Conservation (phyloP, 2,329 filamentous ascomycete genomes). For the Verticillium nubilum region DNA sequence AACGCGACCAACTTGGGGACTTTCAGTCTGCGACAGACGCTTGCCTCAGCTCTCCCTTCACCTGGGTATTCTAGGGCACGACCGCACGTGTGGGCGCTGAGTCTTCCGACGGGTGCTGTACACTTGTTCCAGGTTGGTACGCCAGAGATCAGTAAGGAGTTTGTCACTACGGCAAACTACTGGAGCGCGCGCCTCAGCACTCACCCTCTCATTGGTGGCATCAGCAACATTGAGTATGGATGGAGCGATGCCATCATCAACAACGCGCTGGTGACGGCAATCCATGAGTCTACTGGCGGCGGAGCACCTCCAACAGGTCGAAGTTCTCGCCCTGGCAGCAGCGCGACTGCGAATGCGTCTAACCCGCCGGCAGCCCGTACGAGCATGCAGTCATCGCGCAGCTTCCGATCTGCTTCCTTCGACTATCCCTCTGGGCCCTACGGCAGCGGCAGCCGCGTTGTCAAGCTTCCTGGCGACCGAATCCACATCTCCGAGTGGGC, state of each 20-base stretch:
- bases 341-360: conserved; percentile 29
- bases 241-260: conserved; percentile 85
- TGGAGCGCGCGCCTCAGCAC: conserved; percentile 95
- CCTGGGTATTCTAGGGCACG: conserved; percentile 89
- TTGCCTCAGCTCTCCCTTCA: conserved; percentile 82
- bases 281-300: conserved; percentile 37
- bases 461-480: conserved; percentile 75
- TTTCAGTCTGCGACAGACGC: conserved; percentile 84
- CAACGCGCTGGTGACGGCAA: conserved; percentile 46
- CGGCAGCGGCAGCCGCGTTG: conserved; percentile 33
- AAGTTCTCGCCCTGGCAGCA: conserved; percentile 45
- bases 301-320: conserved; percentile 21
- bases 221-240: conserved; percentile 96
- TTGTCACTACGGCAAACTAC: conserved; percentile 92
- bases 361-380: conserved; percentile 13
- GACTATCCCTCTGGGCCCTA: conserved; percentile 41
- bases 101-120: conserved; percentile 85
- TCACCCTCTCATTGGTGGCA: conserved; percentile 84
- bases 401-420: conserved; percentile 52
- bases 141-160: conserved; percentile 88
- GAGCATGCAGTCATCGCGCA: conserved; percentile 16
- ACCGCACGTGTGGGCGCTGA: conserved; percentile 91
- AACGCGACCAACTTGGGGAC: conserved; percentile 86
- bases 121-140: conserved; percentile 98
- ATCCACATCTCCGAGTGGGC: conserved; percentile 82